A percentile compares a stretch with the other conserved stretches of the same genome.
phyloP scores from a whole-genome alignment of 2,329 filamentous ascomycete genomes.

The Pseudocercospora cruenta region DNA sequence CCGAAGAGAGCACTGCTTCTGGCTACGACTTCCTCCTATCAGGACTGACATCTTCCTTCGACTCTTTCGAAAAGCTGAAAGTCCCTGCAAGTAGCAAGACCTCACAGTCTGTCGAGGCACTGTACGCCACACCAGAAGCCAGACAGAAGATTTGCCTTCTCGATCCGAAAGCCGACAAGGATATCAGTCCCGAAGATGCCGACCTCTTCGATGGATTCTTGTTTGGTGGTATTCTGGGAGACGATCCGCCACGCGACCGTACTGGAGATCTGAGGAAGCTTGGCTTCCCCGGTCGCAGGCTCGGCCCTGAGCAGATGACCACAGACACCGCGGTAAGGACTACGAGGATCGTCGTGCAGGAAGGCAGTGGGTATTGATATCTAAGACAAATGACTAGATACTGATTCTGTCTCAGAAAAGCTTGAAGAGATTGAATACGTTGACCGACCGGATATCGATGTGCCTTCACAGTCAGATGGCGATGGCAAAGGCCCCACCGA shows the following conservation, averaged over 20 bases:
- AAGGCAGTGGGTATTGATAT: conserved; percentile 66
- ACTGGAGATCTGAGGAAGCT: conserved; percentile 95
- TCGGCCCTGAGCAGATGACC: conserved; percentile 96
- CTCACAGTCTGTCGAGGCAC: conserved; percentile 71
- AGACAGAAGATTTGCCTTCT: conserved; percentile 83
- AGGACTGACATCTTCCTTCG: conserved; percentile 57
- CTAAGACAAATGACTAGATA: background rate
- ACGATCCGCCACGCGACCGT: conserved; percentile 64
- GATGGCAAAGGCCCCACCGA: conserved; percentile 62
- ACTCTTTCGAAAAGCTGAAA: conserved; percentile 40
- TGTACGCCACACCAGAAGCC: conserved; percentile 64
- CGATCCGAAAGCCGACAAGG: conserved; percentile 80
- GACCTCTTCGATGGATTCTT: conserved; percentile 85
- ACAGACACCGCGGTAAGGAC: conserved; percentile 96
- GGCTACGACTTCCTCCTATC: conserved; percentile 54
- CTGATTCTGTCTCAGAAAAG: conserved; percentile 58
- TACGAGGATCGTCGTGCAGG: conserved; percentile 83
- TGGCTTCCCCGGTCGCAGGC: conserved; percentile 81
- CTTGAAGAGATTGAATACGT: conserved; percentile 79
- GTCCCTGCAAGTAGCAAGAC: conserved; percentile 25
- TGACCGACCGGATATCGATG: conserved; percentile 85
- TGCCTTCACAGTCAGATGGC: conserved; percentile 62
- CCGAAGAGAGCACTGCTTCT: conserved; percentile 71
- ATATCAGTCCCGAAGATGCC: conserved; percentile 81
- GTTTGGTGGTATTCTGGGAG: conserved; percentile 87